Evolutionary conservation across 2,329 filamentous ascomycete genomes (phyloP), one percentile per base, ranked within the genome.

Genomic region (Juglanconis sp.): DNA sequence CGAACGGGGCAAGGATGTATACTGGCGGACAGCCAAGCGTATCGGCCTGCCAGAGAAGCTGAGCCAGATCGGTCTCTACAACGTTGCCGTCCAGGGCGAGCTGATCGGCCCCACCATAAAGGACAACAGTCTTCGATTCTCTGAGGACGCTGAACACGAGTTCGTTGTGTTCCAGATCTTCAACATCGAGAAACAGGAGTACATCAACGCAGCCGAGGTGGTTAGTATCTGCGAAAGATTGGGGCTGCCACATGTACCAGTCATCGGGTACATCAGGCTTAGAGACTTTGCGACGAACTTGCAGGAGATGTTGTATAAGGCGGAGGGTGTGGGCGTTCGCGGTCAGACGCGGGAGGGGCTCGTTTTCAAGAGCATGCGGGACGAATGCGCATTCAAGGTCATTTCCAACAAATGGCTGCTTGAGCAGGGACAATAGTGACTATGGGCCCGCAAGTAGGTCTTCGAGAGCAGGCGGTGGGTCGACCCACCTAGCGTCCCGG

Each of bases 381-480:
- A 63, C 7, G 44, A 47, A 0, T 59, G 57, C 32, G 32, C 56
- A 1, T 70, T 73, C 65, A 74, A 73, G 63, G 68, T 67, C 34
- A 71, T 73, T 44, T 68, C 70, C 8, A 71, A 72, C 53, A 56
- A 60, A 2, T 73, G 70, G 68, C 61, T 72, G 32, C 53, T 69
- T 4, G 53, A 66, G 51, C 65, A 64, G 15, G 66, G 65, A 17
- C 63, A 67, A 49, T 65, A 64, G 77, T 4, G 3, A 17, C 17
- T 30, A 17, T 10, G 13, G 13, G 8, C 15, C 9, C 5, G 5
- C 15, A 24, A 24, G 24, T 24, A 24, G 24, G 24, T 2, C 2
- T 24, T 24, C 24, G 24, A 24, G 17, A 31, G 46, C 30, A 48
- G 46, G 24, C 17, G n/a, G 10, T 42, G 38, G 38, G 6, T 11